These are phyloP conservation scores for Musa itinerans DNA, from an alignment of 176 grass and related monocot genomes.

Conservation along the genomic window DNA sequence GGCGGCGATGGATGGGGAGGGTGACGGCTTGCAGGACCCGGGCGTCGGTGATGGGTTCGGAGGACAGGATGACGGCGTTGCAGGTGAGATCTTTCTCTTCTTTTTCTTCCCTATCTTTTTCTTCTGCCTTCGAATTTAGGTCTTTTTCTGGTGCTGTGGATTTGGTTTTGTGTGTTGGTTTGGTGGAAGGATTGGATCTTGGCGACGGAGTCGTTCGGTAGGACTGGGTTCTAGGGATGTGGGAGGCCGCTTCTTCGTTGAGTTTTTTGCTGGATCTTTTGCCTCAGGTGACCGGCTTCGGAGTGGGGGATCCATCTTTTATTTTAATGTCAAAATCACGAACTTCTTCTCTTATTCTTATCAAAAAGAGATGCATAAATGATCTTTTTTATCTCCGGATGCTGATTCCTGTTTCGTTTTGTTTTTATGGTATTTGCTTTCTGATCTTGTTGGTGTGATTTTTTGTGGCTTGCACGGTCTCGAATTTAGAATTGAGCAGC, in stretches of 20 bases:
- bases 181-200: not conserved
- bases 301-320: not conserved
- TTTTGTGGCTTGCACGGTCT: not conserved
- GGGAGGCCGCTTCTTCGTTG: not conserved
- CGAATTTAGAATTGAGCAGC: not conserved
- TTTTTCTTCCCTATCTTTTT: not conserved
- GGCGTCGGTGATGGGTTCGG: not conserved
- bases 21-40: not conserved
- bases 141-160: not conserved
- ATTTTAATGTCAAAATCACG: not conserved
- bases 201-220: not conserved
- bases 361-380: not conserved
- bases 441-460: not conserved
- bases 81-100: not conserved
- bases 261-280: not conserved
- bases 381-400: not conserved
- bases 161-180: not conserved
- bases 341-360: not conserved
- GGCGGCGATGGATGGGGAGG: not conserved
- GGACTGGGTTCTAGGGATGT: not conserved
- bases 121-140: not conserved
- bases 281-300: not conserved
- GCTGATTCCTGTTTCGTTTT: not conserved
- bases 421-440: not conserved
- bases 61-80: not conserved